Evolutionary conservation across 108 stramenopile species (phyloP).

Genomic region (Pseudonitzschia multiseries): DNA sequence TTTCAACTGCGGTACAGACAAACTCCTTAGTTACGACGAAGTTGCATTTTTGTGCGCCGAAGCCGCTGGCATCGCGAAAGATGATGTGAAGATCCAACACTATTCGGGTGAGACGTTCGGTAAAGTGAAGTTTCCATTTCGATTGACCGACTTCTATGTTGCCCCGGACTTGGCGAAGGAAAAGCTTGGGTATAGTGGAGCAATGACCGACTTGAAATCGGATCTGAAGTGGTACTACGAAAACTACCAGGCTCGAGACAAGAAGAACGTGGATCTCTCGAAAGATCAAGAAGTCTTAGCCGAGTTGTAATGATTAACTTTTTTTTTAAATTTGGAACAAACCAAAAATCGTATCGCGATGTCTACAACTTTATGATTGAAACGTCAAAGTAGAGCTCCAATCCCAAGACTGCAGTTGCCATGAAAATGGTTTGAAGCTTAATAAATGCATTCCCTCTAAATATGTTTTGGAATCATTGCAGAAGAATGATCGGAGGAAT

Average conservation of each 20-base stretch:
- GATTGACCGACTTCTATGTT: slow-evolving; percentile 77
- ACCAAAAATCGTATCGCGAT: too few relatives aligned
- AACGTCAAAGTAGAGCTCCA: too few relatives aligned
- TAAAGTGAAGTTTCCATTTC: slow-evolving; percentile 80
- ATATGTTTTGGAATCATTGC: too few relatives aligned
- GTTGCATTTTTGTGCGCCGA: slow-evolving; percentile 79
- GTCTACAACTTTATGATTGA: too few relatives aligned
- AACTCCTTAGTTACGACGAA: slow-evolving; percentile 70
- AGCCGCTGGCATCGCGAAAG: slow-evolving; percentile 59
- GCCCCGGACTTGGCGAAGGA: slow-evolving; percentile 71
- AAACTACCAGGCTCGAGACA: slow-evolving; percentile 62
- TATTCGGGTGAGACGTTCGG: slow-evolving; percentile 62
- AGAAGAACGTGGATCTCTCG: slow-evolving; percentile 51
- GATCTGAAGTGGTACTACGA: slow-evolving; percentile 77
- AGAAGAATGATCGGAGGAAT: too few relatives aligned
- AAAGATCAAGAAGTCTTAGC: slow-evolving; percentile 69
- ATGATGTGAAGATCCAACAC: slow-evolving; percentile 57
- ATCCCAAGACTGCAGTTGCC: neutral
- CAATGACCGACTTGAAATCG: slow-evolving; percentile 54
- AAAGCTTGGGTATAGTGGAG: slow-evolving; percentile 69
- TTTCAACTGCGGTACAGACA: slow-evolving; percentile 85
- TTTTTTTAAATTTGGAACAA: neutral
- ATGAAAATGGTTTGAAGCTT: neutral
- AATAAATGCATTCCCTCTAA: too few relatives aligned
- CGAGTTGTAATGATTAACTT: neutral